Conservation (phyloP, 345 rosid genomes). For the Clausena lansium region DNA sequence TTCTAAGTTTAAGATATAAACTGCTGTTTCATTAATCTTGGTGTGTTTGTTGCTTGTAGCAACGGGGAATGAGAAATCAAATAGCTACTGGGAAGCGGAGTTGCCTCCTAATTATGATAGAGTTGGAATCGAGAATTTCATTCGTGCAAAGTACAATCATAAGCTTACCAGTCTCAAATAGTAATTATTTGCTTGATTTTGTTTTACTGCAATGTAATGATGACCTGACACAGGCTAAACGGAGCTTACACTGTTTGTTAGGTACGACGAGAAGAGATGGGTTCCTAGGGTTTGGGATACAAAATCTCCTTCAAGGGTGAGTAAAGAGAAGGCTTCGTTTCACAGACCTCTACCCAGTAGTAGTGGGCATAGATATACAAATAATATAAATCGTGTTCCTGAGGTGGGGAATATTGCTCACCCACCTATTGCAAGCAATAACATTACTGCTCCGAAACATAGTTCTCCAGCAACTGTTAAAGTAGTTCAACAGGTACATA, state of each 20-base stretch:
- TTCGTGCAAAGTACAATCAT: constrained; percentile 76
- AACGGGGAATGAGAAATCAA: constrained; percentile 79
- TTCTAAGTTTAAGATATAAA: not conserved
- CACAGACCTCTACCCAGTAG: constrained; percentile 15
- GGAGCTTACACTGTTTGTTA: constrained; percentile 22
- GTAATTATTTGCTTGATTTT: constrained; percentile 15
- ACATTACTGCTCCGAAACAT: constrained; percentile 21
- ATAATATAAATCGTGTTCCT: constrained; percentile 20
- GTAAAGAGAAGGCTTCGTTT: constrained; percentile 27
- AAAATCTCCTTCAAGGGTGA: constrained; percentile 30
- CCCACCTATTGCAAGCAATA: constrained; percentile 14
- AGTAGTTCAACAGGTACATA: constrained; percentile 35
- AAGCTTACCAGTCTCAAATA: constrained; percentile 19
- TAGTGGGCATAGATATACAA: constrained; percentile 16
- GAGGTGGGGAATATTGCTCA: constrained; percentile 31
- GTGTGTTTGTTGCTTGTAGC: constrained; percentile 39
- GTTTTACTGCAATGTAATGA: constrained; percentile 5
- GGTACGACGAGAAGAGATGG: constrained; percentile 87
- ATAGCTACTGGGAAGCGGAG: constrained; percentile 93
- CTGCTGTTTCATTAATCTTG: constrained; percentile 3
- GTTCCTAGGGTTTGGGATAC: constrained; percentile 39
- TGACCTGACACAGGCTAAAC: constrained; percentile 6
- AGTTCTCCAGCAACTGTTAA: constrained; percentile 16
- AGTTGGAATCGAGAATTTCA: constrained; percentile 72
- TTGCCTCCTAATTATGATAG: constrained; percentile 71